A percentile compares a stretch with the other conserved stretches of the same genome.
Conservation (phyloP, 169 alveolate species). For the Plasmodium knowlesi region DNA sequence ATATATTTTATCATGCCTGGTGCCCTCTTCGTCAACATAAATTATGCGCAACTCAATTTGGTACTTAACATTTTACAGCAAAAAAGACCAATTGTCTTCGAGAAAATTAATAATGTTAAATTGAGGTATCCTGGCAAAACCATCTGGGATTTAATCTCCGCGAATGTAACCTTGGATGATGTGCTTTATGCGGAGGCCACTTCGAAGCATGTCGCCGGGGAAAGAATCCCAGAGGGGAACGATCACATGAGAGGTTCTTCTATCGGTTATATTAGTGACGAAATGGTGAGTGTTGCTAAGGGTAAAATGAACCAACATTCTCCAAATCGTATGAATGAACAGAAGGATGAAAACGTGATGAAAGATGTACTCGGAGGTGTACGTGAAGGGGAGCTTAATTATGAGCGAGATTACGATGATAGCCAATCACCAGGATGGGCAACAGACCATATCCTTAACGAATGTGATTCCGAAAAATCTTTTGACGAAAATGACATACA, state of each 20-base stretch:
- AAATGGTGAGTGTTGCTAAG: not conserved
- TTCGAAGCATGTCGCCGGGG: not conserved
- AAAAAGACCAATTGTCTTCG: not conserved
- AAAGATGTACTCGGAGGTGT: not conserved
- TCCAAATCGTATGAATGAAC: not conserved
- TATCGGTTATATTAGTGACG: not conserved
- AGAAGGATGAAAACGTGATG: not conserved
- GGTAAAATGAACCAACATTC: not conserved
- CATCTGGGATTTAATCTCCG: constrained; percentile 48
- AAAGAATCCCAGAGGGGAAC: not conserved
- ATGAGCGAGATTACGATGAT: not conserved
- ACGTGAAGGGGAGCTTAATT: not conserved
- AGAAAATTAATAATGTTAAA: constrained; percentile 14
- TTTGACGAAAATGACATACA: not conserved
- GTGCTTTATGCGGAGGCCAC: not conserved
- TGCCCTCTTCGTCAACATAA: constrained; percentile 19
- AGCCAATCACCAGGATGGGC: not conserved
- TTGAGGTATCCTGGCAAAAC: not conserved
- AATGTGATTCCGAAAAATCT: not conserved
- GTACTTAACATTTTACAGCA: constrained; percentile 22
- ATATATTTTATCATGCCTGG: constrained; percentile 22
- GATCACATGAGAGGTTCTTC: not conserved
- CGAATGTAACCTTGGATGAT: not conserved
- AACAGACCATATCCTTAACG: not conserved
- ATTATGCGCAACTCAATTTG: constrained; percentile 31